These are phyloP conservation scores for Mycena latifolia DNA, from an alignment of 768 basidiomycete species.

Conservation along the genomic window DNA sequence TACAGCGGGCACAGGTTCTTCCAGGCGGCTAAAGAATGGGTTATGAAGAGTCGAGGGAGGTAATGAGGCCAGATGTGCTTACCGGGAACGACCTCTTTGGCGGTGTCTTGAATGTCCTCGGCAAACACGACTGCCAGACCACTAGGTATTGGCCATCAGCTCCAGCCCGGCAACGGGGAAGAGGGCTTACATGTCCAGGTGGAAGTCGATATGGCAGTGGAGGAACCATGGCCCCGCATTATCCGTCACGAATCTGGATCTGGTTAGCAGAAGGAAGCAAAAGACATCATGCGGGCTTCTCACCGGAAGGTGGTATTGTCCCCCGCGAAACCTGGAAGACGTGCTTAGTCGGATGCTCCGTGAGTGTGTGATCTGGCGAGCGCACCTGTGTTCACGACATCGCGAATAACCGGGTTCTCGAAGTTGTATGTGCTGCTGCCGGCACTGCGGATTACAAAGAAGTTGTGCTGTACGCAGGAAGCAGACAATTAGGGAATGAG, in stretches of 20 bases:
- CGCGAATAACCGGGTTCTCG: conserved; percentile 51
- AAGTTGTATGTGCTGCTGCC: conserved; percentile 44
- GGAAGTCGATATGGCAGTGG: conserved; percentile 29
- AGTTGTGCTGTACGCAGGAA: conserved; percentile 41
- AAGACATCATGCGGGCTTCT: not conserved
- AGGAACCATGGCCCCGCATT: conserved; percentile 34
- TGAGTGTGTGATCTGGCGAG: too few species aligned
- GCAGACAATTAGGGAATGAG: too few species aligned
- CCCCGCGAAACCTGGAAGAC: conserved; percentile 1
- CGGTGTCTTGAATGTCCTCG: not conserved
- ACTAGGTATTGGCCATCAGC: not conserved
- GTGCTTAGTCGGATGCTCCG: not conserved
- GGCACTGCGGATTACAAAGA: conserved; percentile 47
- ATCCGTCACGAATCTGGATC: conserved; percentile 30
- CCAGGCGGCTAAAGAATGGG: conserved; percentile 4
- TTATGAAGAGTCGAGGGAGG: not conserved
- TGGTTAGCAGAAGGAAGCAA: not conserved
- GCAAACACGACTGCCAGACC: conserved; percentile 24
- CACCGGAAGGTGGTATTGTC: conserved; percentile 33
- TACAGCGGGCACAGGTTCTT: conserved; percentile 24
- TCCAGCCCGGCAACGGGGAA: too few species aligned
- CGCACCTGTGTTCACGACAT: conserved; percentile 30
- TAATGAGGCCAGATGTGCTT: not conserved
- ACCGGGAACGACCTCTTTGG: conserved; percentile 23
- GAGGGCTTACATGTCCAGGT: conserved; percentile 23